Evolutionary conservation across 306 rosid genomes (phyloP), one percentile per base, ranked within the genome.

Genomic region (Dalbergia cultrata): DNA sequence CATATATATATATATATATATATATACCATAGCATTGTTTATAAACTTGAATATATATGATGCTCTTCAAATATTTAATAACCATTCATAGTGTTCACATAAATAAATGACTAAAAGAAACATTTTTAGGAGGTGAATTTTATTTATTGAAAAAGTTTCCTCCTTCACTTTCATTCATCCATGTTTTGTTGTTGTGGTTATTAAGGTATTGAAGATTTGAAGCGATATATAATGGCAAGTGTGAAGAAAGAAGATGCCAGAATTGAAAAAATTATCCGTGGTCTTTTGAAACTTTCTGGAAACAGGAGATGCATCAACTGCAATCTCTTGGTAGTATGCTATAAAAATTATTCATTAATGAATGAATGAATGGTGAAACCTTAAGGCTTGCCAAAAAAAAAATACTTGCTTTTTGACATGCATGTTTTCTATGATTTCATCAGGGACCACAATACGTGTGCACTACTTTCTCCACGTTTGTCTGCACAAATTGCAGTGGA

Each of bases 371-470:
- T 63, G 47, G 3, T 34, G 19, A 63, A 63, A 14, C 16, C 5
- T 33, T 44, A 14, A 64, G n/a, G 22, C n/a, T 60, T 26, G 16
- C 3, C 39, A 11, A 26, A 0, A 35, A 37, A 13, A n/a, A 13
- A 14, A 13, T 4, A 3, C 31, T 31, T 62, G 13, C 1, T 65
- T 66, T 56, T 3, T 78, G 43, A 58, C 78, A 68, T 34, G n/a
- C 5, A 13, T 54, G 47, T 13, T 78, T 49, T 14, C 16, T 11
- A 49, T 49, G 54, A 72, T 80, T 71, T 83, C 82, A 95, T 84
- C 82, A 95, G 99, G 99, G 98, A 62, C 97, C 99, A 26, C 99
- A 93, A 80, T 95, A 95, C 82, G 98, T 91, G 12, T 93, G 98
- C 80, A 90, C 94, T 56, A 95, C 94, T 72, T 93, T 95, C 88